Evolutionary conservation across 108 stramenopile species (phyloP), one percentile per base, ranked within the genome.

Genomic region (Nitzschia putrida): DNA sequence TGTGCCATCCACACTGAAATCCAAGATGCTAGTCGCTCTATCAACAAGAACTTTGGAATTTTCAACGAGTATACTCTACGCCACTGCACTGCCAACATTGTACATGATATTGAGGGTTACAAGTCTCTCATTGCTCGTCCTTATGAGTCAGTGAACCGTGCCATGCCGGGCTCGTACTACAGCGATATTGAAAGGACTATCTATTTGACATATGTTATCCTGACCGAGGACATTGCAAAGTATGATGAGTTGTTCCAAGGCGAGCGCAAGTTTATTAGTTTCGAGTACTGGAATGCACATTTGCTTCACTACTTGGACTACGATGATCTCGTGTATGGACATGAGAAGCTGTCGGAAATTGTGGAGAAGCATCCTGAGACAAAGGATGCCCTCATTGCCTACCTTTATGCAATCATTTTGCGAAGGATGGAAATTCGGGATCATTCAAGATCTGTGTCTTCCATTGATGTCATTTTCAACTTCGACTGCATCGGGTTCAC

Each of bases 401-500:
- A 66, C 39, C 58, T 74, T 1, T 74, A 67, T 42, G 57, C 63
- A 41, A 67, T 74, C 39, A 67, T 74, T 26, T 44, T 74, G 34
- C 63, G 73, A 8, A 56, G 73, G 16, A 74, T 74, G 73, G 73
- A 74, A 61, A 74, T 74, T 14, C 45, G 73, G 23, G 73, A 74
- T 23, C 47, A 67, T 29, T 60, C 58, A 10, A 38, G 73, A 61
- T 74, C 73, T 23, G 65, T 66, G 0, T 54, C 64, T 14, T 74
- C 73, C 8, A 65, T 74, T 43, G 73, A 74, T 49, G 61, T 74
- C 22, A 67, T 74, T 42, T 74, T 74, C 73, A 74, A 74, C 50
- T 74, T 74, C 60, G 73, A 74, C 57, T 74, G 73, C 64, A 66
- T 74, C 6, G 73, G 73, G 4, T 74, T 74, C 51, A 74, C 73